phyloP scores from a whole-genome alignment of 2,329 filamentous ascomycete species.

The Clonostachys rosea region DNA sequence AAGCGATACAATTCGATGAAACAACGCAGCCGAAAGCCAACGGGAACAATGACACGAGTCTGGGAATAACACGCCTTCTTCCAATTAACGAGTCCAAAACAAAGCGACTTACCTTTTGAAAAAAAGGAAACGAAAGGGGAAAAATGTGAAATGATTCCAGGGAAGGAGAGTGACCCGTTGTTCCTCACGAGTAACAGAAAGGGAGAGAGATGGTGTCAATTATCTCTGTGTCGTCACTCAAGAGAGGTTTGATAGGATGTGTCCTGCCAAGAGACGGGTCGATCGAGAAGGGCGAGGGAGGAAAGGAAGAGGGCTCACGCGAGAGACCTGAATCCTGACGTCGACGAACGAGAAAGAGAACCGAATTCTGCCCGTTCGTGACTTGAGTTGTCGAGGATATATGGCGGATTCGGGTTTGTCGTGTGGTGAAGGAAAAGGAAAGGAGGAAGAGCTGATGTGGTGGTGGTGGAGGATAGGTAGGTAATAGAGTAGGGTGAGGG shows the following conservation, averaged over 20 bases:
- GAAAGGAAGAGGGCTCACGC: constrained; percentile 18
- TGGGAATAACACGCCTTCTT: no score
- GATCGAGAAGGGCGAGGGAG: constrained; percentile 11
- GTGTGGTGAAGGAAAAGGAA: constrained; percentile 8
- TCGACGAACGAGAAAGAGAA: constrained; percentile 12
- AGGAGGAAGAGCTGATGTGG: constrained; percentile 9
- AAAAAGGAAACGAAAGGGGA: no score
- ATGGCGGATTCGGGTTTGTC: constrained; percentile 24
- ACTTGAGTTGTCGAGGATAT: constrained; percentile 22
- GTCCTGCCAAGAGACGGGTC: not conserved
- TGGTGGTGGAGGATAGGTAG: constrained; percentile 6
- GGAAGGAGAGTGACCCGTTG: no score
- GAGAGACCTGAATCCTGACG: constrained; percentile 21
- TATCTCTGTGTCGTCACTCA: constrained; percentile 2
- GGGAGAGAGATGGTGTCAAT: no score
- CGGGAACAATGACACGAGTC: no score
- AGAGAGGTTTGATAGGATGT: not conserved
- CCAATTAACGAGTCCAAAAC: no score
- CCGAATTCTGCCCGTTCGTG: constrained; percentile 12
- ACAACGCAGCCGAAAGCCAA: no score
- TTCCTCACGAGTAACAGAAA: no score
- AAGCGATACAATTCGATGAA: no score
- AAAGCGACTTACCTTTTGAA: no score
- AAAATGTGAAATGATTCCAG: no score
- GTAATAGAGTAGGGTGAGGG: no score